Base-by-base conservation (phyloP, 2,329 filamentous ascomycete species). In the Chalaropsis ovoidea region DNA sequence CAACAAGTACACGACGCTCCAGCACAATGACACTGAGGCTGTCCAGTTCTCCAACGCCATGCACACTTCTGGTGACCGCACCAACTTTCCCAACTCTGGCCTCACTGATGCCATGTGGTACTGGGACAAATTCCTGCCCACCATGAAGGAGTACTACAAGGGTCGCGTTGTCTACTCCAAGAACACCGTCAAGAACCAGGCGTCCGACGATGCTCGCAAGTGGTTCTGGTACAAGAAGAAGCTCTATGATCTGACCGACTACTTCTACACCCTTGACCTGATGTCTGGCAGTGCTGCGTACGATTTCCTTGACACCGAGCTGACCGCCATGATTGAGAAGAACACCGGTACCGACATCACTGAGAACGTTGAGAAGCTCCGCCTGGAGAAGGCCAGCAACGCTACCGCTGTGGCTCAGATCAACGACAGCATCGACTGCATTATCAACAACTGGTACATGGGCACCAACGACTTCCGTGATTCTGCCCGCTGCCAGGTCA, bases 161-260 rank as follows among this genome's bases (percentile, higher is more conserved):
- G 94, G 94, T 56, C 82, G 93, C 45, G 77, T 97, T 0, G 94
- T 97, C 1, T 89, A 82, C 78, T 81, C 85, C 52, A 79, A 76
- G 58, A 74, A 76, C 1, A 78, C 77, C 1, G 78, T 99, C 68
- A 76, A 81, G 67, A 77, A 75, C 0, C 80, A 95, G 69, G 94
- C 91, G 22, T 73, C 83, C 35, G 76, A 88, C 42, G 76, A 86
- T 17, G 80, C 84, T 64, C 86, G 88, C 70, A 82, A 83, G 72
- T 97, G 94, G 91, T 87, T 89, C 69, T 87, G 88, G 65, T 84
- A 95, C 68, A 80, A 90, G 39, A 80, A 86, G 64, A 82, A 81
- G 63, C 80, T 99, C 22, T 97, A 94, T 73, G 95, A 99, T 73
- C 76, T 99, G 64, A 95, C 90, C 0, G 84, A 97, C 74, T 99